Conservation (phyloP, 345 rosid species). For the Garcia nutans region DNA sequence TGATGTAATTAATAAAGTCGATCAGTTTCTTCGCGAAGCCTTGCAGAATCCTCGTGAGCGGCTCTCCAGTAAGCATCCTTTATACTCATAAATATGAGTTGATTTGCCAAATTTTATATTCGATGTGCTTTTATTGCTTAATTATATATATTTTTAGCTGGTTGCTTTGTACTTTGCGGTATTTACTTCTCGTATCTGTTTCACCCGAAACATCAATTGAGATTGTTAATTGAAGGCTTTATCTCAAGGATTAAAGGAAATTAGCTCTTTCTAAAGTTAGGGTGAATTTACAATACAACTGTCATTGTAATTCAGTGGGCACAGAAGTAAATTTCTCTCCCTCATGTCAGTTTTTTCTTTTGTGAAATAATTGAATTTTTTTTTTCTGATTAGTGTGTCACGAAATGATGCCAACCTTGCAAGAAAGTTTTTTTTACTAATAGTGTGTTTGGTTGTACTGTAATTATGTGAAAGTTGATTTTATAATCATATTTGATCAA, state of each 20-base stretch:
- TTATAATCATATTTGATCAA: too few relatives aligned
- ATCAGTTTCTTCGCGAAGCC: conserved; percentile 78
- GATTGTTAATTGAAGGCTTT: not conserved
- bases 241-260: not conserved
- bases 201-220: not conserved
- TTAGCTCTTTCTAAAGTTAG: not conserved
- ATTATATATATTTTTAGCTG: conserved; percentile 2
- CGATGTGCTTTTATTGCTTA: not conserved
- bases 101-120: not conserved
- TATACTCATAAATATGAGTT: not conserved
- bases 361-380: too few relatives aligned
- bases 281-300: not conserved
- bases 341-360: too few relatives aligned
- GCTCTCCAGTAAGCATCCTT: conserved; percentile 52
- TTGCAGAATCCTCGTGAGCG: conserved; percentile 78
- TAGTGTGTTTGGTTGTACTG: too few relatives aligned
- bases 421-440: too few relatives aligned
- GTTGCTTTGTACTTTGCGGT: not conserved
- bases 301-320: too few relatives aligned
- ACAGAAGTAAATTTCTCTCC: not conserved
- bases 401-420: not conserved
- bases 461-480: too few relatives aligned
- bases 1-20: conserved; percentile 52
- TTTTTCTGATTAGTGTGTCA: not conserved
- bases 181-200: not conserved